Conservation (phyloP, 2,329 filamentous ascomycete genomes). For the Trichoderma cornu-damae region DNA sequence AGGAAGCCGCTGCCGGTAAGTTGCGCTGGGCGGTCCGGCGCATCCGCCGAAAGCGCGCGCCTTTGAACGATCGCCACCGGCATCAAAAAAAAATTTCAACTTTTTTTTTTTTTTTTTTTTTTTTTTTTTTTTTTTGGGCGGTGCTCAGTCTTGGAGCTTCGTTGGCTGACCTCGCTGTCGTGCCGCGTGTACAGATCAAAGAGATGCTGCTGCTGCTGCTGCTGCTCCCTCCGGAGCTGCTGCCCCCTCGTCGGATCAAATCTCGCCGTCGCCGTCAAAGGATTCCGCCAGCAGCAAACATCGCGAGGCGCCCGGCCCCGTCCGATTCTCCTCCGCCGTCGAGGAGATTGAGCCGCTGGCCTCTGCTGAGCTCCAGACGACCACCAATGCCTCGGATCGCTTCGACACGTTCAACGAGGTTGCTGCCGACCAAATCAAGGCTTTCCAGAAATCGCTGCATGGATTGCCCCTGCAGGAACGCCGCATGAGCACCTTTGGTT, state of each 20-base stretch:
- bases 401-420: conserved; percentile 38
- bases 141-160: too few relatives aligned
- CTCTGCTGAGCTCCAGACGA: conserved; percentile 40
- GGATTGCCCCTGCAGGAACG: conserved; percentile 72
- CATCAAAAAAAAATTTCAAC: too few relatives aligned
- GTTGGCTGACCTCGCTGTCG: not conserved
- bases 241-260: not conserved
- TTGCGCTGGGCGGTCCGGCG: conserved; percentile 9
- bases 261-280: conserved; percentile 1
- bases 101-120: too few relatives aligned
- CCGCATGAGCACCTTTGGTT: conserved; percentile 80
- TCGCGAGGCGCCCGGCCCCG: conserved; percentile 40
- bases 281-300: conserved; percentile 22
- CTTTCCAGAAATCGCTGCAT: conserved; percentile 67
- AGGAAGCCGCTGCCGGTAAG: conserved; percentile 20
- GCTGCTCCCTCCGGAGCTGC: not conserved
- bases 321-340: conserved; percentile 67
- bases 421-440: conserved; percentile 60
- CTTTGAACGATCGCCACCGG: too few relatives aligned
- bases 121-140: not conserved
- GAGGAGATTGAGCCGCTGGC: conserved; percentile 54
- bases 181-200: not conserved
- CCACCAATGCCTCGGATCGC: conserved; percentile 20
- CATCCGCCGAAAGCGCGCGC: conserved; percentile 11
- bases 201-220: not conserved